Conservation (phyloP, 2,329 filamentous ascomycete genomes). For the Pyricularia pennisetigena region DNA sequence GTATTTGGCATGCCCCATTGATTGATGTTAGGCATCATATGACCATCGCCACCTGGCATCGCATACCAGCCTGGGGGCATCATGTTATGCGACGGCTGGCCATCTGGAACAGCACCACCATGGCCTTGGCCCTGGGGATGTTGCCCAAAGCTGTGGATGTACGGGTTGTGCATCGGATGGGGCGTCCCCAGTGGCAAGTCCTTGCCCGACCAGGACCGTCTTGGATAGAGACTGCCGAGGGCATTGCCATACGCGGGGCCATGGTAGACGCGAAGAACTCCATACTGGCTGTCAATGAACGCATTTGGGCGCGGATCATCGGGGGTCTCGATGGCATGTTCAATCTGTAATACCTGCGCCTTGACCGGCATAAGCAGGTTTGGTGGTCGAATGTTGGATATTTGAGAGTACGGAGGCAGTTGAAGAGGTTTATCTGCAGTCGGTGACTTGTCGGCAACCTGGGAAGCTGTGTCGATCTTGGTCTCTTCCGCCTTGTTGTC, state of each 20-base stretch:
- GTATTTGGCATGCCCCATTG: not conserved
- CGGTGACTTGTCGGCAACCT: slow-evolving; percentile 7
- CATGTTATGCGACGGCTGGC: not conserved
- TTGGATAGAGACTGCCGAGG: slow-evolving; percentile 35
- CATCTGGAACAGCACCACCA: not conserved
- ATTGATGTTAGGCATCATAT: not conserved
- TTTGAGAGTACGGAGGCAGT: slow-evolving; percentile 10
- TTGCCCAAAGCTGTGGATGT: slow-evolving; percentile 25
- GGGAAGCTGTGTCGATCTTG: not conserved
- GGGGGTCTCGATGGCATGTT: slow-evolving; percentile 41
- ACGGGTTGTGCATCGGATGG: slow-evolving; percentile 32
- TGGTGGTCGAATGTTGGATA: slow-evolving; percentile 24
- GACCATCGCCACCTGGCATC: not conserved
- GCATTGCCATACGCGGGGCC: slow-evolving; percentile 45
- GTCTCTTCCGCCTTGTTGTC: not conserved
- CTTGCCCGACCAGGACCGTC: slow-evolving; percentile 18
- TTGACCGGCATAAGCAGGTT: slow-evolving; percentile 37
- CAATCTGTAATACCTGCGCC: slow-evolving; percentile 41
- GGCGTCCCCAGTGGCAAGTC: slow-evolving; percentile 30
- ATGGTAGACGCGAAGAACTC: slow-evolving; percentile 47
- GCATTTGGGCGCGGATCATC: slow-evolving; percentile 49
- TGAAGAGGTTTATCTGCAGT: slow-evolving; percentile 5
- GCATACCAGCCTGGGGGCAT: slow-evolving; percentile 8
- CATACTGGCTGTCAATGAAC: slow-evolving; percentile 43
- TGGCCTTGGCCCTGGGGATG: slow-evolving; percentile 10